phyloP scores from a whole-genome alignment of 2,329 filamentous ascomycete genomes.

The Diaporthe sp. region DNA sequence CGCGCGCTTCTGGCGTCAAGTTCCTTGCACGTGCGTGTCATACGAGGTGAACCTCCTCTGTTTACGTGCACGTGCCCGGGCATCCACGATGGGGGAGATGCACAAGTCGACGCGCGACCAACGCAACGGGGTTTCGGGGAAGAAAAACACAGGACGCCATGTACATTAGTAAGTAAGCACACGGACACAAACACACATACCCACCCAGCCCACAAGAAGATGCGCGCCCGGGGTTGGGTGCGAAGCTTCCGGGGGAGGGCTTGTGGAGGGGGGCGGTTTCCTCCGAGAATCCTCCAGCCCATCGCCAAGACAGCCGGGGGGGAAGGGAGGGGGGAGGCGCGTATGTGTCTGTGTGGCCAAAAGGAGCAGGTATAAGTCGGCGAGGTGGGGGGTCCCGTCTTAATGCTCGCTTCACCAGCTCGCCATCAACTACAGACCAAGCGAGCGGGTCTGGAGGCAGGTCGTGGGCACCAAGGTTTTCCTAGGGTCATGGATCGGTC shows the following conservation, averaged over 20 bases:
- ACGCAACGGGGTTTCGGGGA: background rate
- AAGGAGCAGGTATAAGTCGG: background rate
- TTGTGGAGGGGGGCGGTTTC: background rate
- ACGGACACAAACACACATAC: background rate
- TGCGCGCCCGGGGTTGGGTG: background rate
- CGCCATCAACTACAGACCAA: background rate
- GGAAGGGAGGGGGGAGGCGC: no score
- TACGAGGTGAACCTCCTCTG: no score
- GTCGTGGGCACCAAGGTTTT: constrained; percentile 23
- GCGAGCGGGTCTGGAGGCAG: background rate
- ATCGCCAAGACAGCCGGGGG: background rate
- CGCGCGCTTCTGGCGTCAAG: background rate
- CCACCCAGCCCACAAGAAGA: constrained; percentile 3
- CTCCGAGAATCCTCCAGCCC: constrained; percentile 7
- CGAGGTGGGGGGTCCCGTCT: no score
- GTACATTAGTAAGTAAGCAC: background rate
- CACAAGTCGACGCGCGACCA: background rate
- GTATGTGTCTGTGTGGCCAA: no score
- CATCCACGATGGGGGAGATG: background rate
- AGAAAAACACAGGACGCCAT: background rate
- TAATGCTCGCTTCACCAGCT: background rate
- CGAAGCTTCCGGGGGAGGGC: constrained; percentile 18
- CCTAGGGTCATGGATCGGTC: background rate
- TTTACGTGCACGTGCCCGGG: background rate
- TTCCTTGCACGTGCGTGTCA: constrained; percentile 12